A percentile compares a stretch with the other conserved stretches of the same genome.
Evolutionary conservation across 2,329 filamentous ascomycete species (phyloP).

Genomic region (Fusarium verticillioides): DNA sequence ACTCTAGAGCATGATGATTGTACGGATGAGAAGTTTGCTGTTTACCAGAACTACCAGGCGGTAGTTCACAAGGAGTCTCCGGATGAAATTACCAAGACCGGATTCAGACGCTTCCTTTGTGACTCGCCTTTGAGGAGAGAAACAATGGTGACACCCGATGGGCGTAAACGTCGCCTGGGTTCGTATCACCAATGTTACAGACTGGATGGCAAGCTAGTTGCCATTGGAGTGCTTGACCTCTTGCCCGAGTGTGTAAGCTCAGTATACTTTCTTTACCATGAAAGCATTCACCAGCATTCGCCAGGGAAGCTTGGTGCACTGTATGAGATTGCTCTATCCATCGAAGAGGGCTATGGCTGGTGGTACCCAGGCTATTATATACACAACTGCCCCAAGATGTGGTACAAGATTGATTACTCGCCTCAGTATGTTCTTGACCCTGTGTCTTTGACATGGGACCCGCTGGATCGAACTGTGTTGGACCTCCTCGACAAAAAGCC

Average conservation of each 20-base stretch:
- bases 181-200: constrained; percentile 87
- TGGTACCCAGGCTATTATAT: constrained; percentile 89
- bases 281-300: constrained; percentile 74
- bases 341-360: constrained; percentile 75
- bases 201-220: constrained; percentile 79
- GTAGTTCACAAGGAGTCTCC: constrained; percentile 76
- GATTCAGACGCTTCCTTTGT: constrained; percentile 81
- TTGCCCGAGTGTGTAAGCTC: constrained; percentile 81
- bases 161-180: constrained; percentile 68
- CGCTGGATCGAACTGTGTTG: constrained; percentile 63
- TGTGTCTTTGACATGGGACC: constrained; percentile 70
- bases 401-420: constrained; percentile 83
- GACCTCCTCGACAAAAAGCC: constrained; percentile 62
- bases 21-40: constrained; percentile 77
- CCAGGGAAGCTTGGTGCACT: constrained; percentile 82
- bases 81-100: constrained; percentile 65
- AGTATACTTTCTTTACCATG: constrained; percentile 86
- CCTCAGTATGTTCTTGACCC: constrained; percentile 81
- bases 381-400: constrained; percentile 83
- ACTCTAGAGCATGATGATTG: constrained; percentile 77
- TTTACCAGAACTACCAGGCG: constrained; percentile 81
- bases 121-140: constrained; percentile 70
- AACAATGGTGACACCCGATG: constrained; percentile 57
- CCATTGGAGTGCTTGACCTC: constrained; percentile 80
- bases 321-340: constrained; percentile 76